A percentile compares a stretch with the other conserved stretches of the same genome.
These are phyloP conservation scores for Lasiodiplodia citricola DNA, from an alignment of 2,329 filamentous ascomycete genomes.

Conservation along the genomic window DNA sequence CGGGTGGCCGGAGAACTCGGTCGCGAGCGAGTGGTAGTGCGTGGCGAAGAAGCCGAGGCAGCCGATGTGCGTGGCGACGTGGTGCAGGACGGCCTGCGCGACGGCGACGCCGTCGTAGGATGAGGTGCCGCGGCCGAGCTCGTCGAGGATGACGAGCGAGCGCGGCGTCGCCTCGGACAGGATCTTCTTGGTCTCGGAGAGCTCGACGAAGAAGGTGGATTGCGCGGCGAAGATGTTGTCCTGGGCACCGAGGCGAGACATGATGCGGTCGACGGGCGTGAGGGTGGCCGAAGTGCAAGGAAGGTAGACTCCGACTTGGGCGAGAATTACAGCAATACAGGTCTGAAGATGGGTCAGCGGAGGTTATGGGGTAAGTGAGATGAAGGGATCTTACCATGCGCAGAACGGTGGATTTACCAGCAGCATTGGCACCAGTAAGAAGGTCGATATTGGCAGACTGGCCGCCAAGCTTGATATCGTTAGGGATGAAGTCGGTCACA, in stretches of 20 bases:
- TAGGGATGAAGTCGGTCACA: slow-evolving; percentile 94
- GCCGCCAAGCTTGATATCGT: slow-evolving; percentile 87
- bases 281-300: slow-evolving; percentile 81
- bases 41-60: slow-evolving; percentile 97
- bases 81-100: slow-evolving; percentile 95
- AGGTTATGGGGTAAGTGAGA: slow-evolving; percentile 14
- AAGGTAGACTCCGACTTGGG: slow-evolving; percentile 92
- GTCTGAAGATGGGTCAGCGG: slow-evolving; percentile 61
- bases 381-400: slow-evolving; percentile 73
- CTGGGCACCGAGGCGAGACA: slow-evolving; percentile 96
- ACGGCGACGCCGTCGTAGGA: slow-evolving; percentile 97
- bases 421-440: slow-evolving; percentile 94
- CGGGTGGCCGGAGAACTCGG: slow-evolving; percentile 87
- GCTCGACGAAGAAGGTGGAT: slow-evolving; percentile 96
- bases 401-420: slow-evolving; percentile 94
- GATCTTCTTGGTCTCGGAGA: slow-evolving; percentile 98
- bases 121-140: slow-evolving; percentile 91
- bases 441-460: slow-evolving; percentile 82
- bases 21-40: slow-evolving; percentile 92
- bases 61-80: slow-evolving; percentile 90
- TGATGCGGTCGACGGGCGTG: slow-evolving; percentile 94
- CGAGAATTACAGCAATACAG: slow-evolving; percentile 95
- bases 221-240: slow-evolving; percentile 99
- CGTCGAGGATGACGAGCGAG: slow-evolving; percentile 94
- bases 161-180: slow-evolving; percentile 90